Percentiles rank a stretch among this genome's conserved stretches.
phyloP scores from a whole-genome alignment of 495 filamentous ascomycete genomes.

The Podospora tetraspora region DNA sequence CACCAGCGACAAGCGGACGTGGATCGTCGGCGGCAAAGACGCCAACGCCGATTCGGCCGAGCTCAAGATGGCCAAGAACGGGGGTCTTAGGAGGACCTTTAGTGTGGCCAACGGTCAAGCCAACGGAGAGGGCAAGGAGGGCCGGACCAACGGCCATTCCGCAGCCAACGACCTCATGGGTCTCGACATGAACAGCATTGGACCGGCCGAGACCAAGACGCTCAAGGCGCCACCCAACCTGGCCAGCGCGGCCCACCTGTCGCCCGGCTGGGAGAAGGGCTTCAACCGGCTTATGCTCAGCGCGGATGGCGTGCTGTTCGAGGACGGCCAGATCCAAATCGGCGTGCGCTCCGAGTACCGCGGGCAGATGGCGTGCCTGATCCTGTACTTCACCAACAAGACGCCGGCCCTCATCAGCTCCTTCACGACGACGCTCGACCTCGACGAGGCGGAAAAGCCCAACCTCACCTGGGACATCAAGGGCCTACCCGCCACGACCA shows the following conservation, averaged over 20 bases:
- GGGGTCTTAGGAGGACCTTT: constrained; percentile 81
- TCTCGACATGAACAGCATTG: constrained; percentile 64
- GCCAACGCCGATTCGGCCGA: constrained; percentile 79
- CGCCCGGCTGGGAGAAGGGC: constrained; percentile 88
- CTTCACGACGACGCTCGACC: constrained; percentile 88
- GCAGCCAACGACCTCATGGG: constrained; percentile 64
- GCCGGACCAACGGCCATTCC: constrained; percentile 50
- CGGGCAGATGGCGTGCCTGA: constrained; percentile 86
- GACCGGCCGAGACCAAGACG: constrained; percentile 49
- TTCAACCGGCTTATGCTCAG: constrained; percentile 78
- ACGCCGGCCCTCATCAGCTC: constrained; percentile 74
- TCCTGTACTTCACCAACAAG: constrained; percentile 94
- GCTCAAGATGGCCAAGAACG: constrained; percentile 73
- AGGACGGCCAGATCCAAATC: constrained; percentile 90
- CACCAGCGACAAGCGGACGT: constrained; percentile 89
- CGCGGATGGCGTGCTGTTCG: constrained; percentile 83
- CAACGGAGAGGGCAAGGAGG: constrained; percentile 56
- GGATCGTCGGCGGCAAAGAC: constrained; percentile 91
- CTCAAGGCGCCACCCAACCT: constrained; percentile 68
- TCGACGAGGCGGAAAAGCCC: constrained; percentile 62
- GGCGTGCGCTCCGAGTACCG: constrained; percentile 92
- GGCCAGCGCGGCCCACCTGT: constrained; percentile 85
- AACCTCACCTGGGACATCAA: constrained; percentile 77
- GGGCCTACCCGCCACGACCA: constrained; percentile 76
- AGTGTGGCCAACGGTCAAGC: constrained; percentile 53